Evolutionary conservation across 1,284 basidiomycete species (phyloP).

Genomic region (Leccinum variabile): DNA sequence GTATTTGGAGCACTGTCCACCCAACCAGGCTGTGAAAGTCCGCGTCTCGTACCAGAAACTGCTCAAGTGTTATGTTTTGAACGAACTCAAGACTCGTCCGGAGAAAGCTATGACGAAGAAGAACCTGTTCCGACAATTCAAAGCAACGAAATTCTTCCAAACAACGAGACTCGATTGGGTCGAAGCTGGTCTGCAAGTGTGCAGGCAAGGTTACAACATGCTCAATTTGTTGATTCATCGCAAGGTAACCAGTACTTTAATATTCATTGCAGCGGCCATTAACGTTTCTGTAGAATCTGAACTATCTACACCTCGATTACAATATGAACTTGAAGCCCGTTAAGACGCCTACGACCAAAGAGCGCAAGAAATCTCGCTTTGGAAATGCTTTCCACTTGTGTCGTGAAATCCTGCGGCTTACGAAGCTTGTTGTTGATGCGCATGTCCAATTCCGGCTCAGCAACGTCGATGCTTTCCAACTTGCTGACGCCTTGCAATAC

Average conservation of each 20-base stretch:
- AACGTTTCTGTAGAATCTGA: conserved; percentile 71
- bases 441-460: conserved; percentile 99
- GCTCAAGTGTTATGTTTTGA: conserved; percentile 94
- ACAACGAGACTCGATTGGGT: conserved; percentile 98
- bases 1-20: conserved; percentile 98
- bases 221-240: conserved; percentile 98
- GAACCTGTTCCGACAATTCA: conserved; percentile 89
- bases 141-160: conserved; percentile 99
- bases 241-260: conserved; percentile 52
- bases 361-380: conserved; percentile 99
- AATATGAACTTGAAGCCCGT: conserved; percentile 92
- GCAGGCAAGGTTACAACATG: conserved; percentile 99
- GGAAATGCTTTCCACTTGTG: conserved; percentile 99
- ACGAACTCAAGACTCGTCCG: conserved; percentile 84
- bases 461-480: conserved; percentile 98
- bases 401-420: conserved; percentile 95
- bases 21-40: conserved; percentile 95
- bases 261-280: neutral
- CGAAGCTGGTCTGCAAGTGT: conserved; percentile 97
- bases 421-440: conserved; percentile 98
- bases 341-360: conserved; percentile 98
- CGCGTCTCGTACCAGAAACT: conserved; percentile 99
- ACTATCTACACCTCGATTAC: conserved; percentile 92
- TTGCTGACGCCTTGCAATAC: conserved; percentile 98
- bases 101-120: conserved; percentile 99